A percentile compares a stretch with the other conserved stretches of the same genome.
phyloP scores from a whole-genome alignment of 129 eudicot species.

The Kitagawia praeruptora region DNA sequence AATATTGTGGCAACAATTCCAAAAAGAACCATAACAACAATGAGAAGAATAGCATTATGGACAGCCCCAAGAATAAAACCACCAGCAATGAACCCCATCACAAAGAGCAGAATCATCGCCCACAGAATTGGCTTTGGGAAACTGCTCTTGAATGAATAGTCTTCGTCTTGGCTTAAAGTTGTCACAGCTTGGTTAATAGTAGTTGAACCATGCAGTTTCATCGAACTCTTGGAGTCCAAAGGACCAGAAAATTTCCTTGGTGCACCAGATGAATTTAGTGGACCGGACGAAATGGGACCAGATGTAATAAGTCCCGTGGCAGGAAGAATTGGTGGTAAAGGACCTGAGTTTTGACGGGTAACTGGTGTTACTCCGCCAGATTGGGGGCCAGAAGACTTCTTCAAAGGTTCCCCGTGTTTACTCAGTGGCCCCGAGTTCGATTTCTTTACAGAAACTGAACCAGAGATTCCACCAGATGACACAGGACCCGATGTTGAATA shows the following conservation, averaged over 20 bases:
- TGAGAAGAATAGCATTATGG: constrained; percentile 51
- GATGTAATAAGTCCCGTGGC: constrained; percentile 78
- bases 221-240: constrained; percentile 45
- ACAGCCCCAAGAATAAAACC: constrained; percentile 61
- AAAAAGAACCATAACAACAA: constrained; percentile 49
- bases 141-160: constrained; percentile 46
- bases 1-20: constrained; percentile 41
- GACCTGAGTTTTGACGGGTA: constrained; percentile 69
- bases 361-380: constrained; percentile 54
- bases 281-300: constrained; percentile 73
- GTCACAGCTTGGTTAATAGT: constrained; percentile 60
- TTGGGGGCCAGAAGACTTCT: constrained; percentile 76
- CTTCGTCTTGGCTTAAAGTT: constrained; percentile 46
- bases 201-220: constrained; percentile 37
- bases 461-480: constrained; percentile 35
- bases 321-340: constrained; percentile 60
- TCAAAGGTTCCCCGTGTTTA: constrained; percentile 79
- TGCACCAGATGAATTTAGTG: constrained; percentile 65
- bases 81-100: constrained; percentile 69
- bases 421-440: constrained; percentile 75
- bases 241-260: constrained; percentile 70
- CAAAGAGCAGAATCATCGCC: constrained; percentile 49
- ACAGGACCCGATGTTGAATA: constrained; percentile 52
- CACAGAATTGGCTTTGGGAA: constrained; percentile 55
- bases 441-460: constrained; percentile 45